Evolutionary conservation across 805 yeast species (phyloP), one percentile per base, ranked within the genome.

Genomic region (Kazachstania kunashirensis): DNA sequence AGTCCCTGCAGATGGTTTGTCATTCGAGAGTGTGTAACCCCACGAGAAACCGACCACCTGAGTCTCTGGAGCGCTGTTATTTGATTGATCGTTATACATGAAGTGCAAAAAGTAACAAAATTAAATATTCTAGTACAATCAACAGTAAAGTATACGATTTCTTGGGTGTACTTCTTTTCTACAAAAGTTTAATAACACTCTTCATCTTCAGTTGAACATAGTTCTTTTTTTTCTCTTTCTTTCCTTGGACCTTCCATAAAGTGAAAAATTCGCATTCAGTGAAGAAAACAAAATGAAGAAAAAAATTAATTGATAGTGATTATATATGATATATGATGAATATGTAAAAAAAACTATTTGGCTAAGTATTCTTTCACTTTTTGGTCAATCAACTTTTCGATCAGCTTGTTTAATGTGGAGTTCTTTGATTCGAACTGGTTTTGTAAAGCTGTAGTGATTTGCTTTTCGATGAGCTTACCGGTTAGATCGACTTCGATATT

Each of bases 401-500:
- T 67, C 41, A 78, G 56, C 31, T 59, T 61, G 32, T 60, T 69
- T 43, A 84, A 61, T 2, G 71, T 61, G 25, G 80, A 69, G 20
- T 66, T 63, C 8, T 65, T 56, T 41, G 71, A 68, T 11, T 54
- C 52, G 13, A 75, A 66, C 52, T 81, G 79, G 34, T 69, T 66
- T 41, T 70, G 67, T 42, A 82, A 61, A 44, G 71, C 68, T 25
- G 69, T 39, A 40, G 68, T 71, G 37, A 92, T 80, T 62, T 89
- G 97, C 58, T 84, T 78, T 53, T 84, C 96, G 39, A 89, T 75
- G 41, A 86, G 69, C 62, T 92, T 92, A 14, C 97, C 98, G 27
- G 89, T 82, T 35, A 89, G 66, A 59, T 92, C 99, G 23, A 92
- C 99, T 62, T 92, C 99, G 33, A 92, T 77, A 51, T 92, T 92